Evolutionary conservation across 306 rosid genomes (phyloP).

Genomic region (Alnus glutinosa): DNA sequence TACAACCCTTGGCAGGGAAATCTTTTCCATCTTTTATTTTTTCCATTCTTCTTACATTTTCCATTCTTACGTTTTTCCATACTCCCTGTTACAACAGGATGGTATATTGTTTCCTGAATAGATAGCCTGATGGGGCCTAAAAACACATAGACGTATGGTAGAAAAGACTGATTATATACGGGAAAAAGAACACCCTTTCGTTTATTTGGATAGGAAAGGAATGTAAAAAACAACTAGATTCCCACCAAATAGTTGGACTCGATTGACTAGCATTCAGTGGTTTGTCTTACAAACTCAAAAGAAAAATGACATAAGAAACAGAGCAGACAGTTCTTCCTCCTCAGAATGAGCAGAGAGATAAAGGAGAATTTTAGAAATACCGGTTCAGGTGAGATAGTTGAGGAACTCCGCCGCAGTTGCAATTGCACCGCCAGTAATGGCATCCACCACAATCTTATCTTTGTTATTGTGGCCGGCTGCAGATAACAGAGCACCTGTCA

Average conservation of each 20-base stretch:
- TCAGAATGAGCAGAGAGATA: background rate
- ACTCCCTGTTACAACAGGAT: too few relatives aligned
- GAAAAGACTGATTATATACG: background rate
- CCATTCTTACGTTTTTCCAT: too few relatives aligned
- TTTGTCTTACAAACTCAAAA: slow-evolving; percentile 4
- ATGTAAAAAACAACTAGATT: background rate
- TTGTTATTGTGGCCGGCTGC: slow-evolving; percentile 38
- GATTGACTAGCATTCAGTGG: background rate
- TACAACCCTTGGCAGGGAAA: too few relatives aligned
- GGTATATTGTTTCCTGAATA: background rate
- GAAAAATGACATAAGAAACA: slow-evolving; percentile 16
- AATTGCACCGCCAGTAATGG: slow-evolving; percentile 88
- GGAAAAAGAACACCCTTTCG: background rate
- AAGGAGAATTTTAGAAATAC: background rate
- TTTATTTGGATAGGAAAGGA: background rate
- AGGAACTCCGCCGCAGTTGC: slow-evolving; percentile 88
- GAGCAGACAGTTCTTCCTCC: background rate
- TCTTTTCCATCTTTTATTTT: too few relatives aligned
- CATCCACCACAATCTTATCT: slow-evolving; percentile 62
- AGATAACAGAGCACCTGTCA: slow-evolving; percentile 82
- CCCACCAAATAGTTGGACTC: background rate
- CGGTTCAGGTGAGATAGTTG: slow-evolving; percentile 68
- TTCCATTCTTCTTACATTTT: too few relatives aligned
- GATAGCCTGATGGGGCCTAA: background rate
- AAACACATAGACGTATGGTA: background rate